A percentile compares a stretch with the other conserved stretches of the same genome.
Evolutionary conservation across 78 protist species (phyloP).

Genomic region (Pigoraptor vietnamica): DNA sequence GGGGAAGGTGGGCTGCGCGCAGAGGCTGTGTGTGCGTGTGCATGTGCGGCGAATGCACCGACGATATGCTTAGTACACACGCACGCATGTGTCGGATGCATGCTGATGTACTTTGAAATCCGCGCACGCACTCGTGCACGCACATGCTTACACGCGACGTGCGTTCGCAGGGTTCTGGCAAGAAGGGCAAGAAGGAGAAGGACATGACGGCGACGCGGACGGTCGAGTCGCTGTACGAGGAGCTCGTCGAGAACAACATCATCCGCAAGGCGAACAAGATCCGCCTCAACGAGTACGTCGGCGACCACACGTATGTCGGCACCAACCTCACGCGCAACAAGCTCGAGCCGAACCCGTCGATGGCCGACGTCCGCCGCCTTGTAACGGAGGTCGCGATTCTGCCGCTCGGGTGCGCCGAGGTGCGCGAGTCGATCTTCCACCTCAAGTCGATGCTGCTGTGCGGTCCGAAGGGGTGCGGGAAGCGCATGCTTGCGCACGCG

Average conservation of each 20-base stretch:
- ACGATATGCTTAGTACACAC: not conserved
- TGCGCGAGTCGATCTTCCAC: not conserved
- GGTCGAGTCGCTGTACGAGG: not conserved
- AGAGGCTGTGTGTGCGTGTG: not conserved
- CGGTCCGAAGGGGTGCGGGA: slow-evolving; percentile 1
- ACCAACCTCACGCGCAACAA: not conserved
- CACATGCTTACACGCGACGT: no score
- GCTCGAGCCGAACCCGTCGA: not conserved
- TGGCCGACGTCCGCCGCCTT: not conserved
- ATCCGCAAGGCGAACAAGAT: not conserved
- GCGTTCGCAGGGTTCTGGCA: not conserved
- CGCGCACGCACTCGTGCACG: no score
- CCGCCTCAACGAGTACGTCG: not conserved
- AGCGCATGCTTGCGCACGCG: not conserved
- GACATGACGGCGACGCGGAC: not conserved
- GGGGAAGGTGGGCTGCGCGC: not conserved
- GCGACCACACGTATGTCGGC: not conserved
- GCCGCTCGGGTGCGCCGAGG: not conserved
- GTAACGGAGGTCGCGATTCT: not conserved
- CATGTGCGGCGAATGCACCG: not conserved
- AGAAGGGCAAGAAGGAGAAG: slow-evolving; percentile 7
- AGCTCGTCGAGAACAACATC: not conserved
- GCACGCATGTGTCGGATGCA: not conserved
- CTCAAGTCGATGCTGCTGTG: not conserved
- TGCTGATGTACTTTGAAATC: no score